A percentile compares a stretch with the other conserved stretches of the same genome.
Evolutionary conservation across 2,329 filamentous ascomycete genomes (phyloP).

Genomic region (Neopestalotiopsis clavispora): DNA sequence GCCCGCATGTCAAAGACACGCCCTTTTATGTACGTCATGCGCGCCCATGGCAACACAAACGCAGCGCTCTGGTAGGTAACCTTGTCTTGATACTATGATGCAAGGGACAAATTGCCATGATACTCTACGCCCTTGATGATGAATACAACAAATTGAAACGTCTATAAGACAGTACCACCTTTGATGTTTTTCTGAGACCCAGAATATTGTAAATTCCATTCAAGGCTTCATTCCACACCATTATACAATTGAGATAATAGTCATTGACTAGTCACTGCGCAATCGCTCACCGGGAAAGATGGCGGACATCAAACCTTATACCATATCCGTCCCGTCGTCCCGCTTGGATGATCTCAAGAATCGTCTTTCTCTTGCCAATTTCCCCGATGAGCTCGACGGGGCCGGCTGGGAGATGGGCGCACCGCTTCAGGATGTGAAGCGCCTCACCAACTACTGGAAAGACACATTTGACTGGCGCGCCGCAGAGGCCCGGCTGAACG

Average conservation of each 20-base stretch:
- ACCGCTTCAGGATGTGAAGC: constrained; percentile 40
- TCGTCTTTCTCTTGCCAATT: constrained; percentile 38
- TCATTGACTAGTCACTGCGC: not conserved
- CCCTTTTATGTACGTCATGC: not conserved
- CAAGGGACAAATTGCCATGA: not conserved
- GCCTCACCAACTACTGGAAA: constrained; percentile 40
- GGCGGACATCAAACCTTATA: constrained; percentile 38
- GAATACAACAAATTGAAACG: not conserved
- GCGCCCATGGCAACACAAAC: not conserved
- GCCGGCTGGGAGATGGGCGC: constrained; percentile 44
- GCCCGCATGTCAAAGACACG: not conserved
- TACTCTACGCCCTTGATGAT: not conserved
- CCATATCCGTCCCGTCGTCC: constrained; percentile 38
- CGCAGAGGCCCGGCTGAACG: constrained; percentile 39
- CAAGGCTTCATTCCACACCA: not conserved
- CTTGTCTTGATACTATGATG: not conserved
- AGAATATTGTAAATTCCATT: not conserved
- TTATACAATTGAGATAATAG: not conserved
- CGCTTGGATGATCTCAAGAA: constrained; percentile 38
- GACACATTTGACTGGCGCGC: constrained; percentile 40
- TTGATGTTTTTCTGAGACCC: not conserved
- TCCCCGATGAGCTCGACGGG: constrained; percentile 44
- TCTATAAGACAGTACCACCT: not conserved
- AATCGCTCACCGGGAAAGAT: constrained; percentile 19
- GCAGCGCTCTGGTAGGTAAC: not conserved